Evolutionary conservation across 83 land plant species (phyloP), one percentile per base, ranked within the genome.

Genomic region (Thuja plicata): DNA sequence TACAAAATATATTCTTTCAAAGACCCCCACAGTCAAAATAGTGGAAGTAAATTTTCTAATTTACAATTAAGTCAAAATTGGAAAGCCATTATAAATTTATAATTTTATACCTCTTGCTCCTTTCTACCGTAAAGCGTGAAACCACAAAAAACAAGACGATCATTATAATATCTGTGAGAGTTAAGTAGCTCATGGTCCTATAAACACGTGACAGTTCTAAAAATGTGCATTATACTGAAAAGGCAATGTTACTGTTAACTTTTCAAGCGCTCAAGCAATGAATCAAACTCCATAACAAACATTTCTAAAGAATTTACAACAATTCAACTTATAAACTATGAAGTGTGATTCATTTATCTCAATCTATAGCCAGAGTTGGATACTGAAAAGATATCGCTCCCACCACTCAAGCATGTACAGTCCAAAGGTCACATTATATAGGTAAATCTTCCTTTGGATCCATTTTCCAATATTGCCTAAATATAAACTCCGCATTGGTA

Each of bases 361-460:
- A 86, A 62, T 15, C 30, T 34, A 87, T 45, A 74, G 60, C 38
- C 79, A 66, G 32, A 52, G 88, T 84, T 95, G 97, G 93, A 94
- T 94, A 94, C 96, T 97, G 95, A 97, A 96, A 85, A 97, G 91
- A 50, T 78, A 93, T 45, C 95, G 95, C 93, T 97, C 98, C 98
- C 98, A 97, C 97, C 97, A 94, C 84, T 97, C 98, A 87, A 97
- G 91, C 98, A 97, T 97, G 91, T 95, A 96, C 27, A 97, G 96
- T 48, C 98, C 98, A 83, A 94, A 92, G 13, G 98, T 97, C 86
- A 97, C 97, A 90, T 97, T 97, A 92, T 97, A 97, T 84, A 97
- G 92, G 90, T 92, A 94, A 85, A 97, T 91, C 94, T 96, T 93
- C 43, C 94, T 88, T 83, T 93, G 83, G n/a, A 95, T 30, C 97